These are phyloP conservation scores for Aspergillus bertholletiae DNA, from an alignment of 495 filamentous ascomycete genomes.

Conservation along the genomic window DNA sequence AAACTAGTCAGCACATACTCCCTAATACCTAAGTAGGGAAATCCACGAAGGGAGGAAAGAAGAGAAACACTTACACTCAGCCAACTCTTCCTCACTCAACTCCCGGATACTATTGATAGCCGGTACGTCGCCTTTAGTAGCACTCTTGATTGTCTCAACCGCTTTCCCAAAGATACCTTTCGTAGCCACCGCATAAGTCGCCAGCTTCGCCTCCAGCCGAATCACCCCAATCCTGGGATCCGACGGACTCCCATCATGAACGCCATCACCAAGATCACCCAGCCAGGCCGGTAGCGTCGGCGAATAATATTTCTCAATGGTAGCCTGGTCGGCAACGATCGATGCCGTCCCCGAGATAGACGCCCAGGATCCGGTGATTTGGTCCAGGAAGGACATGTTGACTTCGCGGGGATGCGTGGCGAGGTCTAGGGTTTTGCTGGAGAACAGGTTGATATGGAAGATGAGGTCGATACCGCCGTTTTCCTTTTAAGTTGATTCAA, in stretches of 20 bases:
- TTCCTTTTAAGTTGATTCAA: too few species aligned
- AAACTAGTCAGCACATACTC: conserved; percentile 5
- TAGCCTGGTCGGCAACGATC: conserved; percentile 63
- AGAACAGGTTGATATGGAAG: conserved; percentile 93
- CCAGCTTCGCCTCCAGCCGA: conserved; percentile 41
- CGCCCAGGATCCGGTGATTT: conserved; percentile 67
- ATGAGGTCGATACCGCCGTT: conserved; percentile 77
- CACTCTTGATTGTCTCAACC: conserved; percentile 72
- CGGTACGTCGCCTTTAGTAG: conserved; percentile 67
- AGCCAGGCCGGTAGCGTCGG: conserved; percentile 79
- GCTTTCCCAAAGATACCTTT: conserved; percentile 52
- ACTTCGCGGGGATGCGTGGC: conserved; percentile 62
- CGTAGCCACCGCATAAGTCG: conserved; percentile 40
- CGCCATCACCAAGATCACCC: conserved; percentile 85
- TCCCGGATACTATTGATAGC: conserved; percentile 76
- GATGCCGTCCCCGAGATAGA: conserved; percentile 70
- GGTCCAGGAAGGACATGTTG: conserved; percentile 84
- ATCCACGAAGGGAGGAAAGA: neutral
- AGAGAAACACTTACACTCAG: conserved; percentile 31
- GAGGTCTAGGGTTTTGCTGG: conserved; percentile 86
- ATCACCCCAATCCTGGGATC: conserved; percentile 73
- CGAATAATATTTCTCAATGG: conserved; percentile 75
- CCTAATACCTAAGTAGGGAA: too few species aligned
- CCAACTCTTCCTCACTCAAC: conserved; percentile 64
- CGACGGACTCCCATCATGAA: conserved; percentile 74